Percentiles rank a stretch among this genome's conserved stretches.
Conservation (phyloP, 2,329 filamentous ascomycete species). For the Ceratocystiopsis brevicomis region DNA sequence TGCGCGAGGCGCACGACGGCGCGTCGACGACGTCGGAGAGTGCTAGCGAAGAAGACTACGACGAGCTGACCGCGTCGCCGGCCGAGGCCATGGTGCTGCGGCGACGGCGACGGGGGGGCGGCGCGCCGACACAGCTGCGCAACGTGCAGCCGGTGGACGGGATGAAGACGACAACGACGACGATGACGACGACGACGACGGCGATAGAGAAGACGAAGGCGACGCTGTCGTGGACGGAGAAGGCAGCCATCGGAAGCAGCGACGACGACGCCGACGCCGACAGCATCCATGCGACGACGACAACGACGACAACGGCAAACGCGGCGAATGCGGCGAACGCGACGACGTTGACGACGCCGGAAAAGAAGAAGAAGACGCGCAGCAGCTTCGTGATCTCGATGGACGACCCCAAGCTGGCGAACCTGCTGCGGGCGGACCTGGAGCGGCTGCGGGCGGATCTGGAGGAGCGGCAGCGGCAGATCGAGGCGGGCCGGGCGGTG, state of each 20-base stretch:
- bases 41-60: conserved; percentile 27
- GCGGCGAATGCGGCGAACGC: too few relatives aligned
- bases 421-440: conserved; percentile 17
- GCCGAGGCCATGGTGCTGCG: conserved; percentile 10
- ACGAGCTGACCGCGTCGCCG: conserved; percentile 15
- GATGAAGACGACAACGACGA: background rate
- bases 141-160: conserved; percentile 4
- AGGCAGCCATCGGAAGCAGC: background rate
- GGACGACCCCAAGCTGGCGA: conserved; percentile 21
- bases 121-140: conserved; percentile 2
- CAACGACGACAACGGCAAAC: too few relatives aligned
- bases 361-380: background rate
- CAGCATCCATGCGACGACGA: too few relatives aligned
- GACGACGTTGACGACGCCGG: background rate
- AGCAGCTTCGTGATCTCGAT: conserved; percentile 13
- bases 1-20: conserved; percentile 2
- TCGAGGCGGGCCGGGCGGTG: background rate
- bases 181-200: background rate
- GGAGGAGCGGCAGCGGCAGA: conserved; percentile 1
- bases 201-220: too few relatives aligned
- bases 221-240: background rate
- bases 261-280: background rate
- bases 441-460: conserved; percentile 13
- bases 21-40: conserved; percentile 18
- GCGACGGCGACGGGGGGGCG: conserved; percentile 1